Percentiles rank a stretch among this genome's conserved stretches.
Conservation (phyloP, 139 green algal species). For the Diplosphaera chodatii region DNA sequence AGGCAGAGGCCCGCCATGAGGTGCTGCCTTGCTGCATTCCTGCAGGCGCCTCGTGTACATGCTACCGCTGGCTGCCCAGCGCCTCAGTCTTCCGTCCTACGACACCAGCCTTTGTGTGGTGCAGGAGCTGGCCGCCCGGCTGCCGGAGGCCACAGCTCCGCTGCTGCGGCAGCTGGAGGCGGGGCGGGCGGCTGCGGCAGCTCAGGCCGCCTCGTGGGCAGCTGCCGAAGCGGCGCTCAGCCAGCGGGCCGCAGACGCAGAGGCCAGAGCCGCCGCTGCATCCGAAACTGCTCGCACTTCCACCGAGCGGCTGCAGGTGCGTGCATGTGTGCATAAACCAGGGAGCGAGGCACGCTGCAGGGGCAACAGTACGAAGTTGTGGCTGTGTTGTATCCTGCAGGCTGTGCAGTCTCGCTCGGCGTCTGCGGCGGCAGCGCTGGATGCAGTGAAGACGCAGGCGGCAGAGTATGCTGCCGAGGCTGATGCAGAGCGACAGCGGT, state of each 20-base stretch:
- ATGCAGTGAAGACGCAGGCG: constrained; percentile 12
- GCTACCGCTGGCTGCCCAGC: no score
- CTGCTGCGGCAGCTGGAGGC: constrained; percentile 90
- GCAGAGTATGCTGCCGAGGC: constrained; percentile 1
- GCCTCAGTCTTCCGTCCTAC: no score
- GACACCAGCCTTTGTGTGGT: no score
- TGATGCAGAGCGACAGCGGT: constrained; percentile 4
- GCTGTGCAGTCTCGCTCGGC: constrained; percentile 2
- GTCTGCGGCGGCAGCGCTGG: constrained; percentile 5
- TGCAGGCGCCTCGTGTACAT: no score
- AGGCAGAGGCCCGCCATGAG: constrained; percentile 74
- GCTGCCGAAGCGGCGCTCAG: constrained; percentile 62
- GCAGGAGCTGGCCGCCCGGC: constrained; percentile 70
- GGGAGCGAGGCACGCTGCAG: no score
- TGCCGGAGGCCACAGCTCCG: constrained; percentile 86
- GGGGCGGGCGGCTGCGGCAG: constrained; percentile 33
- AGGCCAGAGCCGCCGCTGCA: constrained; percentile 42
- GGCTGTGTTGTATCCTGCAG: not conserved
- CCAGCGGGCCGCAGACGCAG: constrained; percentile 37
- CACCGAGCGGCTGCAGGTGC: constrained; percentile 30
- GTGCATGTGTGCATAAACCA: not conserved
- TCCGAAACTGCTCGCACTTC: constrained; percentile 6
- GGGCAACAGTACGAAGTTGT: no score
- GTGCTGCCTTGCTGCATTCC: not conserved
- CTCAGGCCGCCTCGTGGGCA: constrained; percentile 53